A percentile compares a stretch with the other conserved stretches of the same genome.
Conservation (phyloP, 148 eudicot genomes). For the Agrostemma githago region DNA sequence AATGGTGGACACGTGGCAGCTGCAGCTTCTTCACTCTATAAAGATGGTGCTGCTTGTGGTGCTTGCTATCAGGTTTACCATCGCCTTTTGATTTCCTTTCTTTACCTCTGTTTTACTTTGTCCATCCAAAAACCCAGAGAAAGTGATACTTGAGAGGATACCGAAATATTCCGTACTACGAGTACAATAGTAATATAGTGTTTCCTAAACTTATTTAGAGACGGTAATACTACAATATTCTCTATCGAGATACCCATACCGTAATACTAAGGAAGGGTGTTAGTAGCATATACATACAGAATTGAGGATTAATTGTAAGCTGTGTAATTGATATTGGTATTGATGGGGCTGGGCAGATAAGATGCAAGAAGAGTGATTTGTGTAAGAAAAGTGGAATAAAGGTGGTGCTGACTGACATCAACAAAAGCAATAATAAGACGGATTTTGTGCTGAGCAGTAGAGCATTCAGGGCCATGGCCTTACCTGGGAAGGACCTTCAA, state of each 20-base stretch:
- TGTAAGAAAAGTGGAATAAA: constrained; percentile 53
- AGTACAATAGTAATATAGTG: too few relatives aligned
- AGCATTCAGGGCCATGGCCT: constrained; percentile 71
- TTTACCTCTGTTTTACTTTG: too few relatives aligned
- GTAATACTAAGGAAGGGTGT: too few relatives aligned
- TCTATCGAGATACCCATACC: too few relatives aligned
- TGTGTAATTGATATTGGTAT: too few relatives aligned
- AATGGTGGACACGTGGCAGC: constrained; percentile 67
- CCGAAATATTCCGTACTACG: too few relatives aligned
- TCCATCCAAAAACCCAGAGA: too few relatives aligned
- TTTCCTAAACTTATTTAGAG: too few relatives aligned
- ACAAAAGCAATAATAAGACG: constrained; percentile 46
- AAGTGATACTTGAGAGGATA: too few relatives aligned
- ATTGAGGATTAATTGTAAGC: too few relatives aligned
- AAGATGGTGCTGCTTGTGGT: constrained; percentile 79
- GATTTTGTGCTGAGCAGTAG: constrained; percentile 66
- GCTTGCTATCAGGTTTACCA: constrained; percentile 73
- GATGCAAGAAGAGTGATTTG: constrained; percentile 50
- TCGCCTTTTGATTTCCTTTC: neutral
- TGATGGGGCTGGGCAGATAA: constrained; percentile 10
- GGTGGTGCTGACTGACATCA: constrained; percentile 54
- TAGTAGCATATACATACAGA: too few relatives aligned
- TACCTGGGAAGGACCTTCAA: constrained; percentile 44
- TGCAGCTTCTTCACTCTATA: constrained; percentile 56
- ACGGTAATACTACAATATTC: too few relatives aligned